phyloP scores from a whole-genome alignment of 139 green algal genomes.

The Parachlorella kessleri region DNA sequence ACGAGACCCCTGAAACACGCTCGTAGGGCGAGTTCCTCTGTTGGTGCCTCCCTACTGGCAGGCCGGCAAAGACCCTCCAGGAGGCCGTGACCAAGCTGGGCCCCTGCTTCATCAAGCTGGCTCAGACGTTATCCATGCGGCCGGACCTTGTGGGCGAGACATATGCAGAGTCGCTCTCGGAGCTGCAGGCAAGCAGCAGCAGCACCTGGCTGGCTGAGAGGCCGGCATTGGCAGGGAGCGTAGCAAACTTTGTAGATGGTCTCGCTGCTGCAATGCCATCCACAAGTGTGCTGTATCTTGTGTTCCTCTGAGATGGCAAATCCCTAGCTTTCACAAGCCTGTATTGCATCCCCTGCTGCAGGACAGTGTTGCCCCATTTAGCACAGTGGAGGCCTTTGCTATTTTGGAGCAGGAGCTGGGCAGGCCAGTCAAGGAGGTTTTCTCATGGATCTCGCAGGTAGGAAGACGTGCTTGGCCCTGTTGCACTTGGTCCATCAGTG shows the following conservation, averaged over 20 bases:
- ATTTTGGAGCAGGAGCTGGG: constrained; percentile 94
- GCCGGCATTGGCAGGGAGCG: too few species aligned
- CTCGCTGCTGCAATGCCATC: too few species aligned
- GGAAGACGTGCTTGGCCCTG: neutral
- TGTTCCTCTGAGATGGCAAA: too few species aligned
- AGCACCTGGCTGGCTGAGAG: too few species aligned
- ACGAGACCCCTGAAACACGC: neutral
- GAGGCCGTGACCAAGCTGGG: constrained; percentile 73
- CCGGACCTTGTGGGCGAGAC: constrained; percentile 67
- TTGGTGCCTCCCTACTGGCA: neutral
- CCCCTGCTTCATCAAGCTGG: constrained; percentile 91
- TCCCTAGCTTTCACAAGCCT: neutral
- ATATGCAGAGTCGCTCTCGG: constrained; percentile 73
- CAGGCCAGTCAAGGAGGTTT: constrained; percentile 79
- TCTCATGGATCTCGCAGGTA: constrained; percentile 77
- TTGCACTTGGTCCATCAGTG: too few species aligned
- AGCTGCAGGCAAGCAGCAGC: constrained; percentile 46
- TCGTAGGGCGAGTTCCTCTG: too few species aligned
- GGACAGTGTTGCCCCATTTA: constrained; percentile 60
- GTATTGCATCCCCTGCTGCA: constrained; percentile 57
- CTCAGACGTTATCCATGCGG: constrained; percentile 66
- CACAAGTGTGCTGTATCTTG: too few species aligned
- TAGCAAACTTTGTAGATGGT: too few species aligned
- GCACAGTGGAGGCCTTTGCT: constrained; percentile 13
- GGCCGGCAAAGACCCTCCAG: constrained; percentile 50